These are phyloP conservation scores for Davidsoniella neocaledoniae DNA, from an alignment of 2,329 filamentous ascomycete genomes.

Conservation along the genomic window DNA sequence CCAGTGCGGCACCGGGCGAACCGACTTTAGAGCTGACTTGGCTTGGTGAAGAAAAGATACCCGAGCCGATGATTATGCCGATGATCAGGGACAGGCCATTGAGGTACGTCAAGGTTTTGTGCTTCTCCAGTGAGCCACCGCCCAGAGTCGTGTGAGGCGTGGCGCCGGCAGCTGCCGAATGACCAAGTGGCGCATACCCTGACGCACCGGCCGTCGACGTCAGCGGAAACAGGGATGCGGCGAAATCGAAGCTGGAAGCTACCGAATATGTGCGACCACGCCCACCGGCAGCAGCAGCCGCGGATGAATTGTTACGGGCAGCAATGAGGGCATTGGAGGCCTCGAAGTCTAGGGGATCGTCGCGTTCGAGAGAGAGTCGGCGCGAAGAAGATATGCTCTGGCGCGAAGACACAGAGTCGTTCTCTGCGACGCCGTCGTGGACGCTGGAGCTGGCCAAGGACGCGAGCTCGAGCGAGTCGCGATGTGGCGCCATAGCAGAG, in stretches of 20 bases:
- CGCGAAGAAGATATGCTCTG: slow-evolving; percentile 89
- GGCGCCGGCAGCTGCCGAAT: slow-evolving; percentile 41
- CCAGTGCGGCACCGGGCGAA: slow-evolving; percentile 72
- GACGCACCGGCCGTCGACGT: slow-evolving; percentile 57
- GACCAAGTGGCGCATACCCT: slow-evolving; percentile 74
- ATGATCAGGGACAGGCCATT: slow-evolving; percentile 86
- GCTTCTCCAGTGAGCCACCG: slow-evolving; percentile 77
- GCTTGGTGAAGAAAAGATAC: slow-evolving; percentile 88
- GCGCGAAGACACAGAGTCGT: slow-evolving; percentile 49
- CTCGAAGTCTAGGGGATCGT: slow-evolving; percentile 53
- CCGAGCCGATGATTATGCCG: slow-evolving; percentile 86
- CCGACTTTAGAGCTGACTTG: slow-evolving; percentile 86
- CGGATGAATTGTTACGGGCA: not conserved
- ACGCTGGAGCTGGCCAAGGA: slow-evolving; percentile 74
- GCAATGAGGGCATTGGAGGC: slow-evolving; percentile 34
- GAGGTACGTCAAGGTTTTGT: slow-evolving; percentile 88
- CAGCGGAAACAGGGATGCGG: slow-evolving; percentile 80
- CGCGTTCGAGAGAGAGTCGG: slow-evolving; percentile 71
- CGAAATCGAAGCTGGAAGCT: slow-evolving; percentile 88
- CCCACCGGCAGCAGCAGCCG: slow-evolving; percentile 21
- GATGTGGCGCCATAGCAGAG: slow-evolving; percentile 25
- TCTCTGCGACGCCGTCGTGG: slow-evolving; percentile 26
- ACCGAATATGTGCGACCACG: slow-evolving; percentile 63
- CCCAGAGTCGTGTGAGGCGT: slow-evolving; percentile 29
- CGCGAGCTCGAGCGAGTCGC: slow-evolving; percentile 92